These are phyloP conservation scores for Eimeria acervulina DNA, from an alignment of 169 alveolate species.

Conservation along the genomic window DNA sequence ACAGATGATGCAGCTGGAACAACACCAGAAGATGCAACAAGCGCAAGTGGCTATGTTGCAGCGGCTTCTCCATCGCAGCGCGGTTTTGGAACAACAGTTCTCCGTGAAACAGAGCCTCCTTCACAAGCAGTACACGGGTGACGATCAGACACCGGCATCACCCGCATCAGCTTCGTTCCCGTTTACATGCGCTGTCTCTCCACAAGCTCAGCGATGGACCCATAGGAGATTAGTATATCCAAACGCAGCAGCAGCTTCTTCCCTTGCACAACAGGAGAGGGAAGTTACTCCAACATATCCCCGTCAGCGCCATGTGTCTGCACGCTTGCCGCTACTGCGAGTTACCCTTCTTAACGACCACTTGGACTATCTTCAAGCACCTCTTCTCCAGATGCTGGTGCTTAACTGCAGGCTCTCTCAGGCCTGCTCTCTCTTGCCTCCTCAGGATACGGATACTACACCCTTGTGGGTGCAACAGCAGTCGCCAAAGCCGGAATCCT, in stretches of 20 bases:
- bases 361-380: constrained; percentile 77
- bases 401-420: constrained; percentile 35
- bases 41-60: constrained; percentile 4
- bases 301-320: constrained; percentile 38
- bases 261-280: neutral
- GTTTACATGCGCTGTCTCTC: neutral
- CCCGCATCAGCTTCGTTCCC: neutral
- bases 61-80: constrained; percentile 42
- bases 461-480: constrained; percentile 16
- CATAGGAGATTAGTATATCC: neutral
- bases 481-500: constrained; percentile 21
- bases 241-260: neutral
- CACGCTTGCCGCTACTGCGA: constrained; percentile 48
- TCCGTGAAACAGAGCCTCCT: neutral
- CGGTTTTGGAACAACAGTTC: neutral
- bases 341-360: constrained; percentile 75
- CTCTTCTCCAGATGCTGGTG: constrained; percentile 66
- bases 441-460: constrained; percentile 6
- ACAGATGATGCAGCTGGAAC: constrained; percentile 48
- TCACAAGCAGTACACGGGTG: constrained; percentile 16
- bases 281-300: neutral
- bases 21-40: constrained; percentile 28
- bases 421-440: constrained; percentile 31
- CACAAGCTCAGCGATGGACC: neutral
- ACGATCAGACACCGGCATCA: neutral